These are phyloP conservation scores for Pisolithus microcarpus DNA, from an alignment of 768 basidiomycete genomes.

Conservation along the genomic window DNA sequence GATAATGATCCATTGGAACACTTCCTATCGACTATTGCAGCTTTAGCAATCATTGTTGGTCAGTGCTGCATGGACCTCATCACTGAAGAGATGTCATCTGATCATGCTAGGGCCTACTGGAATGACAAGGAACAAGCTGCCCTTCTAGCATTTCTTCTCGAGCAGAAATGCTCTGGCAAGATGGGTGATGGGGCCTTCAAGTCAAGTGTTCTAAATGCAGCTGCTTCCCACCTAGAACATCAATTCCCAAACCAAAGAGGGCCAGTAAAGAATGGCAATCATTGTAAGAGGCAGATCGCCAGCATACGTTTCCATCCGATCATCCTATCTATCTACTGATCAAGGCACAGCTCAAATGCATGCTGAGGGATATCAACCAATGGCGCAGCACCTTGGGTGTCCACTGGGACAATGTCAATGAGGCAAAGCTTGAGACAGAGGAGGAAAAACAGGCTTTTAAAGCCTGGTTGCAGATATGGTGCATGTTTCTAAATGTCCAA, in stretches of 20 bases:
- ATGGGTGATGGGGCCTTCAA: background rate
- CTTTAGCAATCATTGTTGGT: background rate
- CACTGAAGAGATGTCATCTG: background rate
- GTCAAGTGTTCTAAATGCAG: background rate
- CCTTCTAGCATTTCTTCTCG: too few species aligned
- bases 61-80: background rate
- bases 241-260: background rate
- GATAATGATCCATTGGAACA: background rate
- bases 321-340: background rate
- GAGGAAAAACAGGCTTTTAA: too few species aligned
- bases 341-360: background rate
- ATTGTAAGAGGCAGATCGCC: background rate
- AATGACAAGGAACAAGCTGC: too few species aligned
- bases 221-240: background rate
- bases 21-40: background rate
- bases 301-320: background rate
- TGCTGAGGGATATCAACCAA: too few species aligned
- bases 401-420: too few species aligned
- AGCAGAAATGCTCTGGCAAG: background rate
- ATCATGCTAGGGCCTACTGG: too few species aligned
- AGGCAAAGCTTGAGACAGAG: too few species aligned
- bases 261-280: background rate
- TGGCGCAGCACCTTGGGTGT: too few species aligned
- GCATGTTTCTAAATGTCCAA: too few species aligned
- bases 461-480: too few species aligned